Evolutionary conservation across 2,329 filamentous ascomycete species (phyloP).

Genomic region (Exophiala mesophila): DNA sequence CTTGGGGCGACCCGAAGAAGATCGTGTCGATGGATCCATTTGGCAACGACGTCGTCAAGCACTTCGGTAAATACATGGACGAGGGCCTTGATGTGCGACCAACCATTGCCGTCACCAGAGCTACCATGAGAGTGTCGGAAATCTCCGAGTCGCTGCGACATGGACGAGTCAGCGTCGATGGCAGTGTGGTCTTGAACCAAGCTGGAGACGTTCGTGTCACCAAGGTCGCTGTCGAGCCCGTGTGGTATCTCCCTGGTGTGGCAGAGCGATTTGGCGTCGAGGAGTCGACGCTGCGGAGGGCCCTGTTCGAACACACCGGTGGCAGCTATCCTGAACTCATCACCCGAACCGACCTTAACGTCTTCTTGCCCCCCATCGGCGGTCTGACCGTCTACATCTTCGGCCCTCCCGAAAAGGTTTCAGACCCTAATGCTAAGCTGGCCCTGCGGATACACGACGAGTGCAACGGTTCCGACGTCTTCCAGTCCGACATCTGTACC

Average conservation of each 20-base stretch:
- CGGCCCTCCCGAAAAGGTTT: slow-evolving; percentile 89
- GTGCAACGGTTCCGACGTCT: slow-evolving; percentile 96
- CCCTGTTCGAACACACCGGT: slow-evolving; percentile 90
- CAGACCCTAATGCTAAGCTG: slow-evolving; percentile 72
- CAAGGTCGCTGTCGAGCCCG: slow-evolving; percentile 94
- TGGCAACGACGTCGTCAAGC: slow-evolving; percentile 78
- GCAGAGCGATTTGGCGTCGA: slow-evolving; percentile 93
- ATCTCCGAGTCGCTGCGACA: slow-evolving; percentile 79
- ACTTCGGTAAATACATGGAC: slow-evolving; percentile 73
- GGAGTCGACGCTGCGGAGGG: slow-evolving; percentile 77
- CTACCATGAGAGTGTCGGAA: slow-evolving; percentile 95
- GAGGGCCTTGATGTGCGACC: slow-evolving; percentile 81
- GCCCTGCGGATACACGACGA: slow-evolving; percentile 81
- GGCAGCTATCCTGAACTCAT: slow-evolving; percentile 96
- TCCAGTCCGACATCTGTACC: slow-evolving; percentile 96
- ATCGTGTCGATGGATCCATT: slow-evolving; percentile 97
- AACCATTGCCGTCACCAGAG: slow-evolving; percentile 85
- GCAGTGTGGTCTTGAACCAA: slow-evolving; percentile 84
- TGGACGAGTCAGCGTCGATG: slow-evolving; percentile 72
- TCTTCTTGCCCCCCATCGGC: slow-evolving; percentile 92
- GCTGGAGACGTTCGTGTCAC: slow-evolving; percentile 85
- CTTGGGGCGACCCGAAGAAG: slow-evolving; percentile 87
- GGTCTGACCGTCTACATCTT: slow-evolving; percentile 96
- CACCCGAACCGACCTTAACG: slow-evolving; percentile 87
- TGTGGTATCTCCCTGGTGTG: slow-evolving; percentile 81